These are phyloP conservation scores for Fusarium gaditjirri DNA, from an alignment of 2,329 filamentous ascomycete species.

Conservation along the genomic window DNA sequence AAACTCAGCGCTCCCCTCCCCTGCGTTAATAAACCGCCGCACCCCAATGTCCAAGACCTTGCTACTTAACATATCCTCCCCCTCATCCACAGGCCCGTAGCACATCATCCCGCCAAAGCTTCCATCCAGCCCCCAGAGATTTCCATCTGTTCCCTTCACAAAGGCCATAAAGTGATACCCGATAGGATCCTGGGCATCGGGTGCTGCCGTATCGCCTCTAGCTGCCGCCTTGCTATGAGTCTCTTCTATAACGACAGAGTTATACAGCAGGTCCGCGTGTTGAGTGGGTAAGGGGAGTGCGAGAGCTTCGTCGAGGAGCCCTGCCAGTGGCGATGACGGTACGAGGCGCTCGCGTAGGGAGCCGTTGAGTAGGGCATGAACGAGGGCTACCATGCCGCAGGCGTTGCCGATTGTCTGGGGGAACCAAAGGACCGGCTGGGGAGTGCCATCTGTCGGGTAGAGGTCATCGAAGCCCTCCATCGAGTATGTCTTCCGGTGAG, in stretches of 20 bases:
- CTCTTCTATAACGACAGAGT: background rate
- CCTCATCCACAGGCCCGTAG: background rate
- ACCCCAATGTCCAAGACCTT: background rate
- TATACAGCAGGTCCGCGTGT: background rate
- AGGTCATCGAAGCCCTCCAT: background rate
- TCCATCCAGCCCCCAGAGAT: background rate
- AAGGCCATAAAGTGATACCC: background rate
- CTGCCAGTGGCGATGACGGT: background rate
- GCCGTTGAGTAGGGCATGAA: background rate
- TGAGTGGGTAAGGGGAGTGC: background rate
- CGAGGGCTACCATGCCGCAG: background rate
- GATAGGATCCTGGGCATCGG: fast-evolving
- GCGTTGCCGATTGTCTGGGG: background rate
- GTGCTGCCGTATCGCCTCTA: background rate
- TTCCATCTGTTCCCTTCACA: background rate
- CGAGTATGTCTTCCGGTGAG: background rate
- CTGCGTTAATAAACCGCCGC: fast-evolving
- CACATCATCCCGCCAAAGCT: background rate
- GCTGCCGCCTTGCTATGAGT: background rate
- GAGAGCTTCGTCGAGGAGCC: background rate
- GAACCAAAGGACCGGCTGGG: background rate
- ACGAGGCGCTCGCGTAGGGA: fast-evolving
- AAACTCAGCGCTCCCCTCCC: background rate
- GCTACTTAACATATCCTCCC: background rate
- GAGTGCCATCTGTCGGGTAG: fast-evolving